These are phyloP conservation scores for Pyrus pyrifolia DNA, from an alignment of 306 rosid species.

Conservation along the genomic window DNA sequence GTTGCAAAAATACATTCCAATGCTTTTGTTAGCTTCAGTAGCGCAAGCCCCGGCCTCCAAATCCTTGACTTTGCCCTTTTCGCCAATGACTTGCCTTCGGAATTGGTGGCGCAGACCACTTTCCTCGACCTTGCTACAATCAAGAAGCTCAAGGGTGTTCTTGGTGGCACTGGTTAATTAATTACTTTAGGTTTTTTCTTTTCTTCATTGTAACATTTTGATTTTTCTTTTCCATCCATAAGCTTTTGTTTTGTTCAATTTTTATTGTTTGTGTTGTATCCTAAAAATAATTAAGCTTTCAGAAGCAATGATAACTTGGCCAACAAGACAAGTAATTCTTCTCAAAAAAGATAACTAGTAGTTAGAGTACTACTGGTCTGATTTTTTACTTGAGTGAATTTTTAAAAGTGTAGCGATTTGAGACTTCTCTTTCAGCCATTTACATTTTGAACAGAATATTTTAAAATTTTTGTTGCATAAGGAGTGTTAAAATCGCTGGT, in stretches of 20 bases:
- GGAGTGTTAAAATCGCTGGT: too few relatives aligned
- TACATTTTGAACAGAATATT: too few relatives aligned
- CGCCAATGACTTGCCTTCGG: conserved; percentile 47
- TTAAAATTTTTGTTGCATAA: too few relatives aligned
- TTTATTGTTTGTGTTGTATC: not conserved
- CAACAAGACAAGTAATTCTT: too few relatives aligned
- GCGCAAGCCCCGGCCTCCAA: conserved; percentile 83
- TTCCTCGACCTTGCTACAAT: conserved; percentile 61
- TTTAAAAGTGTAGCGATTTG: too few relatives aligned
- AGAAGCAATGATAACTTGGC: too few relatives aligned
- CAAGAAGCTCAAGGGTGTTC: conserved; percentile 74
- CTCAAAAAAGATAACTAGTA: too few relatives aligned
- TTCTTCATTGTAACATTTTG: not conserved
- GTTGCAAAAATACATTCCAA: conserved; percentile 29
- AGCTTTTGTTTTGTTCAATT: not conserved
- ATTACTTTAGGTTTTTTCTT: not conserved
- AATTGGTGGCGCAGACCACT: conserved; percentile 40
- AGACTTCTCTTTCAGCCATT: too few relatives aligned
- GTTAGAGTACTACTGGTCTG: too few relatives aligned
- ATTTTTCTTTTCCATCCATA: not conserved
- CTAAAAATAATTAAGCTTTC: too few relatives aligned
- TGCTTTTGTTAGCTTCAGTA: conserved; percentile 45
- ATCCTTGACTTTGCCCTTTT: conserved; percentile 71
- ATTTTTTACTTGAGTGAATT: too few relatives aligned
- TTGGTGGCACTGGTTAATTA: conserved; percentile 59